These are phyloP conservation scores for Aspergillus sp. DNA, from an alignment of 2,329 filamentous ascomycete genomes.

Conservation along the genomic window DNA sequence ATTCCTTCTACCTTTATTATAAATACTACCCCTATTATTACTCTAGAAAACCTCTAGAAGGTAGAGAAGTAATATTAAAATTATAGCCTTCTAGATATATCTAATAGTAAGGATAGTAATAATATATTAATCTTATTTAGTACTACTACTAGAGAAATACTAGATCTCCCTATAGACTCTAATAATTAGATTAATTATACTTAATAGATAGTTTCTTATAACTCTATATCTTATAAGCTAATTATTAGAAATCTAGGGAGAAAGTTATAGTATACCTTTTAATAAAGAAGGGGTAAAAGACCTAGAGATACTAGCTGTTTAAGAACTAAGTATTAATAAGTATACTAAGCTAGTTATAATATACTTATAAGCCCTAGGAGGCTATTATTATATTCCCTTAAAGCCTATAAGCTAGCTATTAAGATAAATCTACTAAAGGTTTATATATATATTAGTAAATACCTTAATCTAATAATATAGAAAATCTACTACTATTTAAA, in stretches of 20 bases:
- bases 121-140: too few species aligned
- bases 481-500: slow-evolving; percentile 9
- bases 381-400: background rate
- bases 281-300: slow-evolving; percentile 2
- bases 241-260: slow-evolving; percentile 1
- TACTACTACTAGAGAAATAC: too few species aligned
- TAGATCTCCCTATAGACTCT: background rate
- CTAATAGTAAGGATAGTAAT: background rate
- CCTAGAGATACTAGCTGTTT: slow-evolving; percentile 5
- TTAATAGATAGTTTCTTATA: background rate
- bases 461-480: slow-evolving; percentile 11
- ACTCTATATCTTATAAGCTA: background rate
- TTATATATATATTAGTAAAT: slow-evolving; percentile 18
- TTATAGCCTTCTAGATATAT: background rate
- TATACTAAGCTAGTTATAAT: background rate
- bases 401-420: background rate
- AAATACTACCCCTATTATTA: too few species aligned
- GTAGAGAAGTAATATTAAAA: background rate
- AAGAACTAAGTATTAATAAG: slow-evolving; percentile 3
- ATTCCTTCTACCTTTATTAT: too few species aligned
- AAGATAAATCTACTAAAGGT: too few species aligned
- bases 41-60: background rate
- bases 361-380: background rate
- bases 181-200: background rate
- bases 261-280: slow-evolving; percentile 6